Conservation (phyloP, 495 filamentous ascomycete species). For the Xylaria acuta region DNA sequence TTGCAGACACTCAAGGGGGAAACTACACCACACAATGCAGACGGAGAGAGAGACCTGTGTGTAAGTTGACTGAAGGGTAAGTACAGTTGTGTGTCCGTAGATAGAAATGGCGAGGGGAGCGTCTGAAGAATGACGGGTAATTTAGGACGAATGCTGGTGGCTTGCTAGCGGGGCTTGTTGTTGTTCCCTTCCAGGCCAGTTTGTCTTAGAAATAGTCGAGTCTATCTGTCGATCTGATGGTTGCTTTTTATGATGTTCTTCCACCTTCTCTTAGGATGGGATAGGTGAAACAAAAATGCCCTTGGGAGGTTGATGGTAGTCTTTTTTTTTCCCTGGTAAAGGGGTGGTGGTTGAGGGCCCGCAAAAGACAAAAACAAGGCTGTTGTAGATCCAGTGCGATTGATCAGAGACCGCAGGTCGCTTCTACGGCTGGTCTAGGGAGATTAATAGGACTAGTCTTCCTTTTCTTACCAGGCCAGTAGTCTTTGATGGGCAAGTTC, state of each 20-base stretch:
- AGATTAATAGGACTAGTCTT: conserved; percentile 42
- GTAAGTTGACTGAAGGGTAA: conserved; percentile 14
- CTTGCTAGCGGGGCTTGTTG: conserved; percentile 18
- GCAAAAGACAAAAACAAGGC: conserved; percentile 27
- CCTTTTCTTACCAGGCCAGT: conserved; percentile 39
- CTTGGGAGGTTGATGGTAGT: conserved; percentile 16
- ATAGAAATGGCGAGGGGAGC: conserved; percentile 16
- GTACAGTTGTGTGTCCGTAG: conserved; percentile 20
- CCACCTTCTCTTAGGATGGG: conserved; percentile 20
- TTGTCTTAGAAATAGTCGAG: conserved; percentile 40
- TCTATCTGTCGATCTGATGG: conserved; percentile 31
- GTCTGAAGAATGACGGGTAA: conserved; percentile 23
- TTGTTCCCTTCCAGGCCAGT: conserved; percentile 27
- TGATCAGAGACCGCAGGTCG: conserved; percentile 36
- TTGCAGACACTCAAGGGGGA: conserved; percentile 34
- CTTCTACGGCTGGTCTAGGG: conserved; percentile 33
- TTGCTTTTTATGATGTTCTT: conserved; percentile 24
- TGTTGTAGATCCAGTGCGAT: conserved; percentile 24
- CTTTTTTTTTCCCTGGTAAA: neutral
- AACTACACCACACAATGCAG: conserved; percentile 1
- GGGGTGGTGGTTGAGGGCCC: conserved; percentile 11
- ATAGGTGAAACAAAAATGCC: conserved; percentile 39
- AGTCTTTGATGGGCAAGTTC: conserved; percentile 40
- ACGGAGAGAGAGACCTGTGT: neutral
- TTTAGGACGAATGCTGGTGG: conserved; percentile 25